Base-by-base conservation (phyloP, 306 rosid species). In the Cyclanthera cordifolia region DNA sequence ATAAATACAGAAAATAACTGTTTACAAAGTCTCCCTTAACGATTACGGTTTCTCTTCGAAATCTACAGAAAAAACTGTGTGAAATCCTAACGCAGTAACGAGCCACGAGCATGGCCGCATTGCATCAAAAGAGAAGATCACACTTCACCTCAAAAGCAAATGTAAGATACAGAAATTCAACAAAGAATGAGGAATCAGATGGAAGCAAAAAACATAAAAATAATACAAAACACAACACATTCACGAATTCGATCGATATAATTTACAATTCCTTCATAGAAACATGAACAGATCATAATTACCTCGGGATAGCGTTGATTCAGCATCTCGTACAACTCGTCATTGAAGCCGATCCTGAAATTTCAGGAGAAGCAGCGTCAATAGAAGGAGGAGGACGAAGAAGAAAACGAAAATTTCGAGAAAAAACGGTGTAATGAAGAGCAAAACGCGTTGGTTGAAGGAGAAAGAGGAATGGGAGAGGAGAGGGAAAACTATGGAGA, bases 321-420 rank as follows among this genome's bases (percentile, higher is more conserved):
- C 25, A 39, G 34, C 13, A 66, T 64, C 13, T 39, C 24, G 55
- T 52, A 21, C 43, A 21, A 55, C 68, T 49, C 68, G 53, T 72
- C 75, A 56, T 72, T 72, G 54, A 27, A 32, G 46, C 46, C 45
- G 56, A 52, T 17, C 47, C 71, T 73, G 48, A 32, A 17, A 41
- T 64, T 11, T 53, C 37, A 49, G 46, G 46, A 19, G 19, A 41
- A 17, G 8, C 48, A 37, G 61, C 61, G 23, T 17, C 32, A 12
- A 13, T 48, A 39, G 51, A 64, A 52, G 19, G 37, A 52, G 52
- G 69, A 21, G 55, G 27, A 65, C 47, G 32, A 15, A 51, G 10
- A 51, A 24, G 50, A 51, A 32, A 60, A 43, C 28, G 50, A 39
- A 4, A 61, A 61, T 20, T 20, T 20, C 2, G 69, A 63, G 16